phyloP scores from a whole-genome alignment of 306 rosid species.

The Glycine tomentella region DNA sequence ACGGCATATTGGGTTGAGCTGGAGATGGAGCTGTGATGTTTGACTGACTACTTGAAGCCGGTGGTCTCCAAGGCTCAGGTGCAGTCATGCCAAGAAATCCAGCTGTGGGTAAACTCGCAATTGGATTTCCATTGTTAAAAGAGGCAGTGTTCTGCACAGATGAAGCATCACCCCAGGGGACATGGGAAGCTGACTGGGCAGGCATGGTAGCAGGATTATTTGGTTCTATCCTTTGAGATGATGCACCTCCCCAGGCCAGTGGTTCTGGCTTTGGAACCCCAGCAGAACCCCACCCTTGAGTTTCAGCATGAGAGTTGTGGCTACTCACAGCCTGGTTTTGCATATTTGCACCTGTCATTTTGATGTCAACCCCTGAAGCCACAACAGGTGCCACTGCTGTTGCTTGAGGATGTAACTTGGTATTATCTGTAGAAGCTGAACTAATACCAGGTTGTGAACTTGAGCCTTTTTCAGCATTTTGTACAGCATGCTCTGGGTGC shows the following conservation, averaged over 20 bases:
- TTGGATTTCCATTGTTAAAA: slow-evolving; percentile 61
- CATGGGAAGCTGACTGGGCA: slow-evolving; percentile 64
- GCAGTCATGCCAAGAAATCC: slow-evolving; percentile 58
- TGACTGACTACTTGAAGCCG: slow-evolving; percentile 63
- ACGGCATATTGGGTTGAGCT: slow-evolving; percentile 59
- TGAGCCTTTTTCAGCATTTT: slow-evolving; percentile 53
- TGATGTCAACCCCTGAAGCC: slow-evolving; percentile 59
- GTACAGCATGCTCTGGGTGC: slow-evolving; percentile 49
- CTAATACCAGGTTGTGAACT: slow-evolving; percentile 52
- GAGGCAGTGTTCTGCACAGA: slow-evolving; percentile 61
- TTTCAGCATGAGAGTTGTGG: slow-evolving; percentile 57
- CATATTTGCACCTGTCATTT: slow-evolving; percentile 66
- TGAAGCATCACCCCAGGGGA: slow-evolving; percentile 69
- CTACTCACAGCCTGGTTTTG: slow-evolving; percentile 60
- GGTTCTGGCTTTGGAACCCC: slow-evolving; percentile 59
- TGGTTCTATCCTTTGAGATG: slow-evolving; percentile 63
- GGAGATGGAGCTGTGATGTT: slow-evolving; percentile 56
- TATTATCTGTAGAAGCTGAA: slow-evolving; percentile 46
- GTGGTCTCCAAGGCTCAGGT: slow-evolving; percentile 80
- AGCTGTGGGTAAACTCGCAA: slow-evolving; percentile 55
- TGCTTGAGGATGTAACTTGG: slow-evolving; percentile 61
- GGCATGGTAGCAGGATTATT: slow-evolving; percentile 60
- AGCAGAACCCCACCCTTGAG: slow-evolving; percentile 71
- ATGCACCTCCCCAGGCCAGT: slow-evolving; percentile 62
- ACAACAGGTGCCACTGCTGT: slow-evolving; percentile 49